Conservation (phyloP, 768 basidiomycete genomes). For the Leccinum incarnatum region DNA sequence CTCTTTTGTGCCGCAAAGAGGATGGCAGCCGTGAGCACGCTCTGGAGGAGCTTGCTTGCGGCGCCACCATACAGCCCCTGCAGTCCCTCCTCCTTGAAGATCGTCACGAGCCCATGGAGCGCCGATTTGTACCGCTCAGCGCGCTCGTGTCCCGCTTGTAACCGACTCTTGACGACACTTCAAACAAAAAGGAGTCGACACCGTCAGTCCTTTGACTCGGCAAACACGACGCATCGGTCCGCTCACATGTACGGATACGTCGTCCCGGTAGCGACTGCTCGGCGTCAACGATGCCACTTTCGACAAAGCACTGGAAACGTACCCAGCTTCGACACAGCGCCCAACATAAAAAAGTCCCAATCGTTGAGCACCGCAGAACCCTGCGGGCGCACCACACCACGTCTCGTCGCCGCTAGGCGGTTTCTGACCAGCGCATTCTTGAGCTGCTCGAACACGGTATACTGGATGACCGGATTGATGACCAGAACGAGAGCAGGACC, state of each 20-base stretch:
- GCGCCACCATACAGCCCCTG: constrained; percentile 85
- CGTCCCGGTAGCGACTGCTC: constrained; percentile 46
- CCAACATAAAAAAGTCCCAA: constrained; percentile 92
- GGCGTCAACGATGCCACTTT: neutral
- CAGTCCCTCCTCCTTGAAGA: constrained; percentile 77
- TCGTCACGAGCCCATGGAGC: constrained; percentile 71
- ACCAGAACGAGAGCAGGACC: constrained; percentile 93
- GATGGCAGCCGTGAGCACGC: constrained; percentile 90
- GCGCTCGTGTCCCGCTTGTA: constrained; percentile 70
- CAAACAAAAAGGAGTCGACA: neutral
- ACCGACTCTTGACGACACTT: constrained; percentile 71
- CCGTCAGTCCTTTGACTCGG: neutral
- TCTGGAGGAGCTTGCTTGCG: constrained; percentile 85
- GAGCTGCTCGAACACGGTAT: constrained; percentile 92
- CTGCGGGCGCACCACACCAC: constrained; percentile 44
- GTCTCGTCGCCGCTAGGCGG: constrained; percentile 43
- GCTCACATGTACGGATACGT: constrained; percentile 78
- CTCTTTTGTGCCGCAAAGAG: constrained; percentile 88
- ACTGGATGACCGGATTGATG: constrained; percentile 92
- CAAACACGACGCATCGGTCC: neutral
- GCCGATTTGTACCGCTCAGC: constrained; percentile 75
- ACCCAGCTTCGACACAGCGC: constrained; percentile 90
- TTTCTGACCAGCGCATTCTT: constrained; percentile 77
- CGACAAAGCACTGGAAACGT: constrained; percentile 12
- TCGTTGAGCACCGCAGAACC: constrained; percentile 58